phyloP scores from a whole-genome alignment of 129 eudicot species.

The Chrysanthemum lavandulifolium region DNA sequence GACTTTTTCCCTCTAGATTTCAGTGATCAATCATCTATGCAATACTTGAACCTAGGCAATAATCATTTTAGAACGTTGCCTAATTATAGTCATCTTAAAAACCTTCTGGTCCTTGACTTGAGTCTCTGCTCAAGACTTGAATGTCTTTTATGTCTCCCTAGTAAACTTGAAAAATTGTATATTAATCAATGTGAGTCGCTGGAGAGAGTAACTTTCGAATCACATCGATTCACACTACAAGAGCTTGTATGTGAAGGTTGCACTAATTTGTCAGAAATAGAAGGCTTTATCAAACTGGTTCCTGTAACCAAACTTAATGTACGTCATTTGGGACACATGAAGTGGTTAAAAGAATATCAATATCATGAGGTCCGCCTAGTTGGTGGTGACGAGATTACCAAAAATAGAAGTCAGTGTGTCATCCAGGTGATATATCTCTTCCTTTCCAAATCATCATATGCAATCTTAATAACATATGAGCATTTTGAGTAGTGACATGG shows the following conservation, averaged over 20 bases:
- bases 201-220: conserved; percentile 11
- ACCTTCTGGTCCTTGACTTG: conserved; percentile 15
- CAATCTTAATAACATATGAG: not conserved
- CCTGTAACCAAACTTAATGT: not conserved
- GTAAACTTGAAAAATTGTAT: conserved; percentile 1
- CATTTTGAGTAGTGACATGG: too few relatives aligned
- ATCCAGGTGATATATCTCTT: not conserved
- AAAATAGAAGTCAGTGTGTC: not conserved
- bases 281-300: conserved; percentile 1
- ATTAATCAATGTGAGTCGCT: not conserved
- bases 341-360: conserved; percentile 13
- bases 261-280: not conserved
- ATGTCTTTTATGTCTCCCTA: conserved; percentile 7
- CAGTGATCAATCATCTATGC: not conserved
- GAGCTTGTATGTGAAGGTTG: conserved; percentile 9
- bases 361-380: not conserved
- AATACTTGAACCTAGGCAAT: conserved; percentile 9
- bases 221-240: conserved; percentile 11
- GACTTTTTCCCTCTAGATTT: not conserved
- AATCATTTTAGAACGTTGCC: not conserved
- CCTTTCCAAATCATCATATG: not conserved
- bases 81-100: not conserved
- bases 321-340: conserved; percentile 14
- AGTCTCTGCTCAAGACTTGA: not conserved
- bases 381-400: conserved; percentile 2